phyloP scores from a whole-genome alignment of 495 filamentous ascomycete genomes.

The Talaromyces borbonicus region DNA sequence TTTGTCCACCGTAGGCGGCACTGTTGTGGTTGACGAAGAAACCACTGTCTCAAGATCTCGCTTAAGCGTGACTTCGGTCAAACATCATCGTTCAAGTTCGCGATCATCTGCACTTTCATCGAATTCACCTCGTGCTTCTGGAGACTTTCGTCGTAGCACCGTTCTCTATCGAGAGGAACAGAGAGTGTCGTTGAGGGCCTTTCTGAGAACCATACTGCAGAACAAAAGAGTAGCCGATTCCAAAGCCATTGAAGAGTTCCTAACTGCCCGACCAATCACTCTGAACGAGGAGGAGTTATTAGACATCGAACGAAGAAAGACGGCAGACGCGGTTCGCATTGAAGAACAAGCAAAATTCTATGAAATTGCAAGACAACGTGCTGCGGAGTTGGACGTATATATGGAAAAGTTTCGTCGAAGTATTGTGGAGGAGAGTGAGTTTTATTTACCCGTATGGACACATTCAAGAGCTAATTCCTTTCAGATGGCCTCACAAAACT shows the following conservation, averaged over 20 bases:
- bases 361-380: slow-evolving; percentile 84
- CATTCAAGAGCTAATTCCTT: slow-evolving; percentile 11
- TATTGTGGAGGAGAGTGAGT: slow-evolving; percentile 69
- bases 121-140: slow-evolving; percentile 41
- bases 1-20: slow-evolving; percentile 49
- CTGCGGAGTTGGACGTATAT: slow-evolving; percentile 87
- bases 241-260: slow-evolving; percentile 70
- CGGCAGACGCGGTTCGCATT: slow-evolving; percentile 76
- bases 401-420: slow-evolving; percentile 81
- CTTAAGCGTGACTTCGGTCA: slow-evolving; percentile 11
- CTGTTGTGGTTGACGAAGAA: slow-evolving; percentile 27
- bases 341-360: slow-evolving; percentile 92
- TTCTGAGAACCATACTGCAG: slow-evolving; percentile 71
- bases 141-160: slow-evolving; percentile 33
- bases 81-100: slow-evolving; percentile 29
- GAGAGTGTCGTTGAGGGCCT: slow-evolving; percentile 83
- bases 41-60: slow-evolving; percentile 18
- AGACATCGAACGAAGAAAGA: slow-evolving; percentile 69
- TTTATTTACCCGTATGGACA: neutral
- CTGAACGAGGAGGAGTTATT: slow-evolving; percentile 71
- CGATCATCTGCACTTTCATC: slow-evolving; percentile 25
- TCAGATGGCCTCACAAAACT: slow-evolving; percentile 83
- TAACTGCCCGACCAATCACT: slow-evolving; percentile 56
- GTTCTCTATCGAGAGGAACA: slow-evolving; percentile 82
- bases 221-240: slow-evolving; percentile 76